Evolutionary conservation across 1,139 yeast species (phyloP).

Genomic region (Zygosaccharomyces pseudobailii): DNA sequence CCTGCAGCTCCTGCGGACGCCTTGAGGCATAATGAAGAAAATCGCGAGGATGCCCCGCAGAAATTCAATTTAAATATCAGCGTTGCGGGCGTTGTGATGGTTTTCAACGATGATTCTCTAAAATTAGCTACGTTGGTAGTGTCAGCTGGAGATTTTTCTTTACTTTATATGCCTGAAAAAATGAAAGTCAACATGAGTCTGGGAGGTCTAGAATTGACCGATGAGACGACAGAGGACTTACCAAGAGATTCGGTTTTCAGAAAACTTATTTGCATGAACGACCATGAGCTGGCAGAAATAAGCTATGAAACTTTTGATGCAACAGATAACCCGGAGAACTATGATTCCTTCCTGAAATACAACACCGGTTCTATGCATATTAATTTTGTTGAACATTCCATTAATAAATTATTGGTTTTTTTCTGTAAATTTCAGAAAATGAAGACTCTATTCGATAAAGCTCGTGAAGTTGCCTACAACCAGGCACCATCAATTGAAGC

Average conservation of each 20-base stretch:
- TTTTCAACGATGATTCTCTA: conserved; percentile 78
- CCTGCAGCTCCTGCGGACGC: conserved; percentile 63
- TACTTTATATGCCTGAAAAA: conserved; percentile 68
- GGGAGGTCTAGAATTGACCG: conserved; percentile 77
- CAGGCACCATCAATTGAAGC: conserved; percentile 41
- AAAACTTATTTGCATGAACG: conserved; percentile 73
- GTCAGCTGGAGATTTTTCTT: conserved; percentile 65
- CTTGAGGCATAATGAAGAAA: conserved; percentile 58
- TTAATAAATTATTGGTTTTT: conserved; percentile 61
- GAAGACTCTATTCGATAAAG: conserved; percentile 83
- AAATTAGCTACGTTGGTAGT: conserved; percentile 75
- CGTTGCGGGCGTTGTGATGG: conserved; percentile 68
- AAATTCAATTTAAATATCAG: conserved; percentile 65
- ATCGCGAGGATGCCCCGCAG: conserved; percentile 58
- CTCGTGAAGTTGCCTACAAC: conserved; percentile 78
- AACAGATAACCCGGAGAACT: conserved; percentile 43
- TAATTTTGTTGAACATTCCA: conserved; percentile 77
- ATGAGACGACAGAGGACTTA: conserved; percentile 65
- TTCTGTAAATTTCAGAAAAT: conserved; percentile 73
- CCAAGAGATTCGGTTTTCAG: conserved; percentile 57
- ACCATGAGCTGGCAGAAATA: conserved; percentile 76
- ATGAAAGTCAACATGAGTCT: conserved; percentile 70
- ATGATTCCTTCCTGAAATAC: conserved; percentile 57
- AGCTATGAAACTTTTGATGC: conserved; percentile 76
- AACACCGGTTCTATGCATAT: conserved; percentile 70